Conservation (phyloP, 1,139 yeast species). For the Debaryomyces coudertii region DNA sequence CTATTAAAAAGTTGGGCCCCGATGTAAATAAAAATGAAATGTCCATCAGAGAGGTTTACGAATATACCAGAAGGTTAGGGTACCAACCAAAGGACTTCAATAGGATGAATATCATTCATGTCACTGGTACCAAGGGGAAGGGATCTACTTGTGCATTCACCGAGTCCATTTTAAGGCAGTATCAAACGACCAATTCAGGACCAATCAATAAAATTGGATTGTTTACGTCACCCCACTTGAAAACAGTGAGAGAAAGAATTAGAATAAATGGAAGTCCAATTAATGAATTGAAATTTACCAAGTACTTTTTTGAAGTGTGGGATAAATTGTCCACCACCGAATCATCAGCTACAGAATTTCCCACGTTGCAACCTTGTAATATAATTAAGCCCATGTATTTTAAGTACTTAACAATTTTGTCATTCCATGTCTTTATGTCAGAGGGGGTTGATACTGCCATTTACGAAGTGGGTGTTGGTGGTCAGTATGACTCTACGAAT, state of each 20-base stretch:
- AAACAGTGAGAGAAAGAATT: slow-evolving; percentile 89
- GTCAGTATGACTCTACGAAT: slow-evolving; percentile 94
- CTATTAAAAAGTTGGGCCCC: slow-evolving; percentile 69
- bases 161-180: slow-evolving; percentile 75
- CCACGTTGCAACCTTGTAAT: slow-evolving; percentile 64
- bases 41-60: slow-evolving; percentile 85
- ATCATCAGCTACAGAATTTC: slow-evolving; percentile 62
- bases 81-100: slow-evolving; percentile 72
- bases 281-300: slow-evolving; percentile 75
- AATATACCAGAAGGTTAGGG: slow-evolving; percentile 88
- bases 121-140: slow-evolving; percentile 98
- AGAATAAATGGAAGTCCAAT: slow-evolving; percentile 87
- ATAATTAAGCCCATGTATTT: slow-evolving; percentile 90
- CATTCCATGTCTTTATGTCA: slow-evolving; percentile 85
- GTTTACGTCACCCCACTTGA: slow-evolving; percentile 94
- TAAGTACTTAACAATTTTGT: slow-evolving; percentile 82
- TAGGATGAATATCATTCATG: slow-evolving; percentile 77
- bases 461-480: slow-evolving; percentile 98
- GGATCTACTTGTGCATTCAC: slow-evolving; percentile 98
- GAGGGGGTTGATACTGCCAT: slow-evolving; percentile 93
- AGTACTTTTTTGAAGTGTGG: slow-evolving; percentile 94
- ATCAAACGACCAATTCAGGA: slow-evolving; percentile 25
- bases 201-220: slow-evolving; percentile 70
- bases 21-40: slow-evolving; percentile 63
- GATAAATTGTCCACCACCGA: slow-evolving; percentile 67